A percentile compares a stretch with the other conserved stretches of the same genome.
These are phyloP conservation scores for Acacia melanoxylon DNA, from an alignment of 306 rosid genomes.

Conservation along the genomic window DNA sequence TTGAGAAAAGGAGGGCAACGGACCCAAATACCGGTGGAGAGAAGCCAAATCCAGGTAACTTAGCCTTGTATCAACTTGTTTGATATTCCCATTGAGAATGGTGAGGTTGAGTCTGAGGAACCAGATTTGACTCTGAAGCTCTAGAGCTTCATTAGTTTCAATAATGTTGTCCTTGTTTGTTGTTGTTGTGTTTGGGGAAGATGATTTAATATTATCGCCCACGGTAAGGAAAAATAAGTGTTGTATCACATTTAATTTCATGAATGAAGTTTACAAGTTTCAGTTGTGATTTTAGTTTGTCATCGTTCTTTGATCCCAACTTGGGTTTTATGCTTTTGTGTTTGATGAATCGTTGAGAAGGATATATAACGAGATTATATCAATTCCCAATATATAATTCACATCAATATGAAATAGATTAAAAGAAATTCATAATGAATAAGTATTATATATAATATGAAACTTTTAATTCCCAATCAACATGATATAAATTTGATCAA, in stretches of 20 bases:
- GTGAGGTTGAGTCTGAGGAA: neutral
- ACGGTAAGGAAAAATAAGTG: neutral
- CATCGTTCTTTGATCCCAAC: too few species aligned
- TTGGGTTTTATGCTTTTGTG: neutral
- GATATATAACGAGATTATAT: neutral
- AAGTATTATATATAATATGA: too few species aligned
- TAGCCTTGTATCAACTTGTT: neutral
- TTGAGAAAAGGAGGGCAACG: too few species aligned
- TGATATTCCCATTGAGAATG: neutral
- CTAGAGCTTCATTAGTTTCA: neutral
- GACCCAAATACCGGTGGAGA: too few species aligned
- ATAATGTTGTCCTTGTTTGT: neutral
- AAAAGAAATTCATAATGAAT: too few species aligned
- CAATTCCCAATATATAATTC: neutral
- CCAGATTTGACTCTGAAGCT: neutral
- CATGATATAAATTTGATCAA: too few species aligned
- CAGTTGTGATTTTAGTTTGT: neutral
- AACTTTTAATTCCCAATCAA: too few species aligned
- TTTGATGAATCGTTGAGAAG: neutral
- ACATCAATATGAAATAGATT: too few species aligned
- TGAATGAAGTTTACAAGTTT: neutral
- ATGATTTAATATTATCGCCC: too few species aligned
- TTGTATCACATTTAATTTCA: neutral
- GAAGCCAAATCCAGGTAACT: neutral
- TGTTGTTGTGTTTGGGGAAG: too few species aligned